phyloP scores from a whole-genome alignment of 768 basidiomycete species.

The Hemileccinum impolitum region DNA sequence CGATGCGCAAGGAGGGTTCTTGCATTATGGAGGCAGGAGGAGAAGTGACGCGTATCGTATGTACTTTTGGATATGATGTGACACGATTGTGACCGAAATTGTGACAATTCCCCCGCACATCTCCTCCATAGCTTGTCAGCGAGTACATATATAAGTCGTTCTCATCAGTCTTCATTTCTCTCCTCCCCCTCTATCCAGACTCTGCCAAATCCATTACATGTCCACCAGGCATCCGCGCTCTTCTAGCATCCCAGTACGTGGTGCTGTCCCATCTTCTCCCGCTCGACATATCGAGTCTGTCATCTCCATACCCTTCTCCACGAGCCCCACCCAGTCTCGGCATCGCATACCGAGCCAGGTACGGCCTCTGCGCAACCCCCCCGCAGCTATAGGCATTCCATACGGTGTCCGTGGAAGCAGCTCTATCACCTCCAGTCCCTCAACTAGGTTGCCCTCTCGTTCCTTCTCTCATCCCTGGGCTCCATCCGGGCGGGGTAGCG shows the following conservation, averaged over 20 bases:
- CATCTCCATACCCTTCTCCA: slow-evolving; percentile 56
- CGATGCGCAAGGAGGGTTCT: slow-evolving; percentile 58
- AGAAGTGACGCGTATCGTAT: slow-evolving; percentile 21
- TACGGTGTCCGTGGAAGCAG: slow-evolving; percentile 38
- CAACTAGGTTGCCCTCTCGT: slow-evolving; percentile 42
- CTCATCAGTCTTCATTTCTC: not conserved
- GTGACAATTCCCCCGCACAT: slow-evolving; percentile 26
- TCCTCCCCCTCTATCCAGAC: not conserved
- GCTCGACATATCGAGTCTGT: slow-evolving; percentile 62
- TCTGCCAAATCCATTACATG: slow-evolving; percentile 29
- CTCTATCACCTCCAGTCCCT: slow-evolving; percentile 33
- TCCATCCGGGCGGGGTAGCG: slow-evolving; percentile 30
- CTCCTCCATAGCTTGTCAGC: not conserved
- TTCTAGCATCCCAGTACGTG: slow-evolving; percentile 63
- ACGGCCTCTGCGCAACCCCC: slow-evolving; percentile 24
- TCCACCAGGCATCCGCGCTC: slow-evolving; percentile 55
- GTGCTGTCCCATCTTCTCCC: slow-evolving; percentile 41
- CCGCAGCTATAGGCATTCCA: slow-evolving; percentile 36
- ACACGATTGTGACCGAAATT: slow-evolving; percentile 23
- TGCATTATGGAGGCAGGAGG: slow-evolving; percentile 23
- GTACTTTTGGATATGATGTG: slow-evolving; percentile 15
- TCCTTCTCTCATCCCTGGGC: slow-evolving; percentile 39
- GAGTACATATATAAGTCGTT: slow-evolving; percentile 9
- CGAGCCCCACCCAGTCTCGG: slow-evolving; percentile 37
- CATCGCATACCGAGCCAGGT: slow-evolving; percentile 37